phyloP scores from a whole-genome alignment of 139 green algal species.

The Astrephomene gubernaculifera region DNA sequence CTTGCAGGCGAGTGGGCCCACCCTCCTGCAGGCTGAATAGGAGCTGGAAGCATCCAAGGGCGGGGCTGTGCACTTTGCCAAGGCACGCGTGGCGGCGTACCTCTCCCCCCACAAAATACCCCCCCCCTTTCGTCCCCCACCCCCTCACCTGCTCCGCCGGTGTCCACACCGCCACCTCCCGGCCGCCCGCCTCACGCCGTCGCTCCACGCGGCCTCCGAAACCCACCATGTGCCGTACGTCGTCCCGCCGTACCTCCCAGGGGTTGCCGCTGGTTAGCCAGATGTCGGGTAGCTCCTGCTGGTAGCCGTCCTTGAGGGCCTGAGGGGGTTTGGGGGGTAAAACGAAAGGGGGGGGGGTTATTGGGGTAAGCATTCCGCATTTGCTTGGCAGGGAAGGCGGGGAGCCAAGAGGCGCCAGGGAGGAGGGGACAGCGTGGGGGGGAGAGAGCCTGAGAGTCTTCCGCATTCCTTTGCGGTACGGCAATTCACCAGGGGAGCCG shows the following conservation, averaged over 20 bases:
- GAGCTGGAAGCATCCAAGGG: too few relatives aligned
- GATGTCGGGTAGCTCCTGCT: constrained; percentile 94
- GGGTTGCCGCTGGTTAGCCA: constrained; percentile 98
- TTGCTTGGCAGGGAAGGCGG: background rate
- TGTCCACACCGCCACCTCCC: constrained; percentile 61
- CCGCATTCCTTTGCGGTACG: too few relatives aligned
- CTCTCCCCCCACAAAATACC: too few relatives aligned
- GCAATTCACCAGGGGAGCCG: too few relatives aligned
- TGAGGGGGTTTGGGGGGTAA: background rate
- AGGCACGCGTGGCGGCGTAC: too few relatives aligned
- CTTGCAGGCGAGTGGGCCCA: too few relatives aligned
- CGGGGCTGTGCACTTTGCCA: too few relatives aligned
- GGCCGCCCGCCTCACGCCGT: constrained; percentile 45
- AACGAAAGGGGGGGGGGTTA: background rate
- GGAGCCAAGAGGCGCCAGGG: background rate
- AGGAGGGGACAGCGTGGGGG: background rate
- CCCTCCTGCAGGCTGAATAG: too few relatives aligned
- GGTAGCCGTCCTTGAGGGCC: constrained; percentile 63
- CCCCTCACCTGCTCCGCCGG: constrained; percentile 64
- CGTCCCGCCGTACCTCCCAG: constrained; percentile 68
- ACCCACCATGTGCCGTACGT: constrained; percentile 58
- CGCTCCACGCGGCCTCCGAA: constrained; percentile 68
- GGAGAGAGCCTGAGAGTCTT: too few relatives aligned
- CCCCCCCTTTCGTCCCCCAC: background rate
- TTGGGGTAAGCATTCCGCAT: too few relatives aligned